These are phyloP conservation scores for Huntiella savannae DNA, from an alignment of 2,329 filamentous ascomycete genomes.

Conservation along the genomic window DNA sequence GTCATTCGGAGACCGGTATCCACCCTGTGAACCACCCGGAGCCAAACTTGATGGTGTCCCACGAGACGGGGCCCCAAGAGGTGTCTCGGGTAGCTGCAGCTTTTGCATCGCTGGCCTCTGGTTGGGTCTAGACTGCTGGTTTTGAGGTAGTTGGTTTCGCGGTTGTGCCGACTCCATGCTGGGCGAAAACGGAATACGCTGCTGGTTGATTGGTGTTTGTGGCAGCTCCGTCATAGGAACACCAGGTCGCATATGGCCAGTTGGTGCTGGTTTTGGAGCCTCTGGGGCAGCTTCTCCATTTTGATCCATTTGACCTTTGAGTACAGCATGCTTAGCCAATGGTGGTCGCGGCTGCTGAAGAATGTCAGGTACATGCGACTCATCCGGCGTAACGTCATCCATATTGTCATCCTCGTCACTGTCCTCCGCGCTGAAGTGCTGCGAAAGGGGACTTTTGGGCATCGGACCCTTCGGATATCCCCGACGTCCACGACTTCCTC, in stretches of 20 bases:
- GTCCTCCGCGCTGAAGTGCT: slow-evolving; percentile 1
- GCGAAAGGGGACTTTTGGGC: slow-evolving; percentile 3
- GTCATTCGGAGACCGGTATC: background rate
- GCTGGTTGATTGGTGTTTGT: slow-evolving; percentile 7
- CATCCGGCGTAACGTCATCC: background rate
- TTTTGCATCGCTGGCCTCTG: background rate
- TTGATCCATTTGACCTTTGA: background rate
- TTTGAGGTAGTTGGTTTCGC: background rate
- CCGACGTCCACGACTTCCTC: background rate
- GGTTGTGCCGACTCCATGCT: background rate
- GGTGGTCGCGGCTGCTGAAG: background rate
- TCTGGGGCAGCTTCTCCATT: background rate
- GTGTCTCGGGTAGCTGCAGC: background rate
- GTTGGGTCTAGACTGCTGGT: background rate
- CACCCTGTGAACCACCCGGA: background rate
- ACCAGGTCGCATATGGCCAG: background rate
- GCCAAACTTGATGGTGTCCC: background rate
- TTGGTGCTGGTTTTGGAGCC: background rate
- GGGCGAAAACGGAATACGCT: slow-evolving; percentile 6
- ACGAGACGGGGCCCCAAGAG: background rate
- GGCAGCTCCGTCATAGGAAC: background rate
- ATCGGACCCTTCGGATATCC: slow-evolving; percentile 2
- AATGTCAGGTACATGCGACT: background rate
- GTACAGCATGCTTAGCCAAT: background rate
- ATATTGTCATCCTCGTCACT: background rate